Evolutionary conservation across 192 early-diverging fungal species (phyloP).

Genomic region (Rhizophagus clarus): DNA sequence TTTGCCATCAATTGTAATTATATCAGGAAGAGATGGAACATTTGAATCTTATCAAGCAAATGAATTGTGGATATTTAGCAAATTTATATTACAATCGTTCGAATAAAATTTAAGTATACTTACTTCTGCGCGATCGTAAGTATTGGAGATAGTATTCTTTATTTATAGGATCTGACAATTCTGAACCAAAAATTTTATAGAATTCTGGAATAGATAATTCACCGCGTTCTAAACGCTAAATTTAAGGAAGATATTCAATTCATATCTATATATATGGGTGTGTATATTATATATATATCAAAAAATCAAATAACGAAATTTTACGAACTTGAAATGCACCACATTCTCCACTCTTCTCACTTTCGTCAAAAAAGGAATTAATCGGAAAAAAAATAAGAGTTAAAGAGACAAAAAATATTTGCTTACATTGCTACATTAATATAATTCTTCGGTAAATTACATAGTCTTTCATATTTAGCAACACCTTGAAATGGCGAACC

Average conservation of each 20-base stretch:
- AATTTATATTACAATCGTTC: background rate
- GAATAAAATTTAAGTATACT: background rate
- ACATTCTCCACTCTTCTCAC: conserved; percentile 37
- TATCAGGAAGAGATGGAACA: conserved; percentile 31
- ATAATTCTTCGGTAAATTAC: conserved; percentile 76
- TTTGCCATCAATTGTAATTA: conserved; percentile 54
- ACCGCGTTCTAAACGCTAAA: conserved; percentile 56
- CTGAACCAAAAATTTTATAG: conserved; percentile 58
- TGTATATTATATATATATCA: too few species aligned
- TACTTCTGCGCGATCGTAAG: conserved; percentile 35
- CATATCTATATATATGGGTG: too few species aligned
- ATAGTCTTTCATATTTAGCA: conserved; percentile 61
- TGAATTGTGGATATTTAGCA: background rate
- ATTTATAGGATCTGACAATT: conserved; percentile 57
- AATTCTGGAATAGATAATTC: conserved; percentile 61
- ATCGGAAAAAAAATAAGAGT: background rate
- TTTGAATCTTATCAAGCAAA: conserved; percentile 2
- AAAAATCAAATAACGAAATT: background rate
- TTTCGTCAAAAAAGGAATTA: background rate
- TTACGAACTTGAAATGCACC: conserved; percentile 48
- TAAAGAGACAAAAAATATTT: background rate
- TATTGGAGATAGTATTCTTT: conserved; percentile 52
- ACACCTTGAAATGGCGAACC: conserved; percentile 81
- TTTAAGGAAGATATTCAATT: background rate
- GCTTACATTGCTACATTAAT: conserved; percentile 78